A percentile compares a stretch with the other conserved stretches of the same genome.
Conservation (phyloP, 345 rosid species). For the Iberis pinnata region DNA sequence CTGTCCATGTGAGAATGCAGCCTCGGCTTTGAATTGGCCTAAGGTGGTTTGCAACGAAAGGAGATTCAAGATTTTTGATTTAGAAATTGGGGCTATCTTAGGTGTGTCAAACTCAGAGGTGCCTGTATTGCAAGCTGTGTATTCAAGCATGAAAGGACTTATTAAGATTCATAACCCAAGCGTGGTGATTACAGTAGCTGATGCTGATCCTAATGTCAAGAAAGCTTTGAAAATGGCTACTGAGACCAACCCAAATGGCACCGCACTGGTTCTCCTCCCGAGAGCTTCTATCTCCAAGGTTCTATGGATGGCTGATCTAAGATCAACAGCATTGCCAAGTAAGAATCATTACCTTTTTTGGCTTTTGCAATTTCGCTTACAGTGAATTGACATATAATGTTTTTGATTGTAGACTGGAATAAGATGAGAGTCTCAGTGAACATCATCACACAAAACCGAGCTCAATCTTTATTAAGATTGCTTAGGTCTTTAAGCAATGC, state of each 20-base stretch:
- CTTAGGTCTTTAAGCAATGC: conserved; percentile 72
- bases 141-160: conserved; percentile 87
- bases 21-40: conserved; percentile 68
- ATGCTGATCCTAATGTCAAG: conserved; percentile 63
- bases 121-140: conserved; percentile 75
- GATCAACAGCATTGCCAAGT: conserved; percentile 92
- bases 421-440: conserved; percentile 76
- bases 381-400: not conserved
- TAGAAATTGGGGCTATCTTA: conserved; percentile 56
- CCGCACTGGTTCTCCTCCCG: conserved; percentile 59
- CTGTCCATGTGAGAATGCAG: conserved; percentile 84
- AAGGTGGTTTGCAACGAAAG: conserved; percentile 68
- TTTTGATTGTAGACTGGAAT: conserved; percentile 79
- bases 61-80: conserved; percentile 82
- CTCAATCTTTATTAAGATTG: conserved; percentile 55
- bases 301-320: conserved; percentile 97
- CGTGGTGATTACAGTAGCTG: conserved; percentile 74
- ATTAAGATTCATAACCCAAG: conserved; percentile 89
- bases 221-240: conserved; percentile 89
- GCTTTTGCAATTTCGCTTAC: conserved; percentile 4
- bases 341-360: conserved; percentile 31
- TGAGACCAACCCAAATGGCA: conserved; percentile 45
- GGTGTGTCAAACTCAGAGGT: conserved; percentile 76
- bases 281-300: conserved; percentile 66
- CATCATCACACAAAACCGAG: conserved; percentile 88